phyloP scores from a whole-genome alignment of 768 basidiomycete genomes.

The Calocybe gangraenosa region DNA sequence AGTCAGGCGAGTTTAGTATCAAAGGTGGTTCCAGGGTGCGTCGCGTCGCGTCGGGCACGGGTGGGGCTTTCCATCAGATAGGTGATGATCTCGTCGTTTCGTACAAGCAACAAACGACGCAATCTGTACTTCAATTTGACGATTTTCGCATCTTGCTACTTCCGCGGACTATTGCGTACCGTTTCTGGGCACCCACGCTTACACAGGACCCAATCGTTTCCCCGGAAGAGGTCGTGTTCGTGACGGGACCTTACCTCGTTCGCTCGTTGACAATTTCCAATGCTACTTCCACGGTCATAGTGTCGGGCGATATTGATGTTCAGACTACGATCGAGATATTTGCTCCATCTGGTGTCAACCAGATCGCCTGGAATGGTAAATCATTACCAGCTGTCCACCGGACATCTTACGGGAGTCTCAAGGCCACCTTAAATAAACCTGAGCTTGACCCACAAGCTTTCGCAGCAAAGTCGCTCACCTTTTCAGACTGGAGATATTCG shows the following conservation, averaged over 20 bases:
- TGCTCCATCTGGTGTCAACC: constrained; percentile 1
- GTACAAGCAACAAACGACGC: background rate
- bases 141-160: constrained; percentile 7
- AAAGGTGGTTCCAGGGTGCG: constrained; percentile 5
- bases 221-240: constrained; percentile 4
- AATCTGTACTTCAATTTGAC: constrained; percentile 5
- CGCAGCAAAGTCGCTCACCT: constrained; percentile 3
- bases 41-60: background rate
- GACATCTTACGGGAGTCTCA: constrained; percentile 7
- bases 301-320: constrained; percentile 6
- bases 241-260: constrained; percentile 8
- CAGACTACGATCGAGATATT: constrained; percentile 4
- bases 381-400: background rate
- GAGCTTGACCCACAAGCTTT: constrained; percentile 1
- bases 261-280: background rate
- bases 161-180: constrained; percentile 4
- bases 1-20: constrained; percentile 1
- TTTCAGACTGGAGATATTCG: constrained; percentile 4
- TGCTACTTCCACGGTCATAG: background rate
- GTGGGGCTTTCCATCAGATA: constrained; percentile 1
- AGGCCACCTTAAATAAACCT: background rate
- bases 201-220: constrained; percentile 5
- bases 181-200: constrained; percentile 8
- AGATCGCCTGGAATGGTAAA: constrained; percentile 6
- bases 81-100: constrained; percentile 5